Evolutionary conservation across 2,329 filamentous ascomycete genomes (phyloP).

Genomic region (Sclerotinia subarctica): DNA sequence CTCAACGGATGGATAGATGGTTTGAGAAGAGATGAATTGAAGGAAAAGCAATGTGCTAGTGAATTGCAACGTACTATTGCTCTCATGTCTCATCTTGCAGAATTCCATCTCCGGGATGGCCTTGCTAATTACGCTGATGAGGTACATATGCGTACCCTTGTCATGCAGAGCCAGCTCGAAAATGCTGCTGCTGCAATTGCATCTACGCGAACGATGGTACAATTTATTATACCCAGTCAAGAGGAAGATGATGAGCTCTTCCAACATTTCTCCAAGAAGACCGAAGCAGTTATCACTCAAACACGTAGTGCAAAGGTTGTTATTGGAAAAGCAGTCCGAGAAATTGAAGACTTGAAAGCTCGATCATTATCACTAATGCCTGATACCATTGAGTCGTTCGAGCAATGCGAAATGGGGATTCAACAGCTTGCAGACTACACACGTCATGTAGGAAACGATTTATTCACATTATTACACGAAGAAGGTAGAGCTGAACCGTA

Average conservation of each 20-base stretch:
- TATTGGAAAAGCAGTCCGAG: conserved; percentile 71
- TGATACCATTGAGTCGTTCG: conserved; percentile 66
- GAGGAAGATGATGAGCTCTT: conserved; percentile 65
- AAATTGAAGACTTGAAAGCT: conserved; percentile 72
- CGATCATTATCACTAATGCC: conserved; percentile 70
- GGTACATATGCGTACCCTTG: conserved; percentile 69
- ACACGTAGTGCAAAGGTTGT: conserved; percentile 82
- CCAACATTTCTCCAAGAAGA: conserved; percentile 64
- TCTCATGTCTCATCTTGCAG: conserved; percentile 79
- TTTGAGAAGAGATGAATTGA: conserved; percentile 78
- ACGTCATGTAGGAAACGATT: conserved; percentile 60
- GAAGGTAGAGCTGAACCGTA: conserved; percentile 68
- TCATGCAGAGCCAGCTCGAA: conserved; percentile 81
- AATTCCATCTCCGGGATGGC: conserved; percentile 70
- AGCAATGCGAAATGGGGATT: conserved; percentile 63
- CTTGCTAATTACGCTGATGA: conserved; percentile 75
- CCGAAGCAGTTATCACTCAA: conserved; percentile 69
- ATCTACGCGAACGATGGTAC: conserved; percentile 62
- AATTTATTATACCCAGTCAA: conserved; percentile 56
- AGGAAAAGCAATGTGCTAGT: conserved; percentile 75
- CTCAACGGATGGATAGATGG: conserved; percentile 86
- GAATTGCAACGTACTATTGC: conserved; percentile 83
- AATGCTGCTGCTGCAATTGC: conserved; percentile 67
- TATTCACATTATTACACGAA: conserved; percentile 66
- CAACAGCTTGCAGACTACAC: conserved; percentile 64